Conservation (phyloP, 2,329 filamentous ascomycete genomes). For the Cordyceps fumosorosea region DNA sequence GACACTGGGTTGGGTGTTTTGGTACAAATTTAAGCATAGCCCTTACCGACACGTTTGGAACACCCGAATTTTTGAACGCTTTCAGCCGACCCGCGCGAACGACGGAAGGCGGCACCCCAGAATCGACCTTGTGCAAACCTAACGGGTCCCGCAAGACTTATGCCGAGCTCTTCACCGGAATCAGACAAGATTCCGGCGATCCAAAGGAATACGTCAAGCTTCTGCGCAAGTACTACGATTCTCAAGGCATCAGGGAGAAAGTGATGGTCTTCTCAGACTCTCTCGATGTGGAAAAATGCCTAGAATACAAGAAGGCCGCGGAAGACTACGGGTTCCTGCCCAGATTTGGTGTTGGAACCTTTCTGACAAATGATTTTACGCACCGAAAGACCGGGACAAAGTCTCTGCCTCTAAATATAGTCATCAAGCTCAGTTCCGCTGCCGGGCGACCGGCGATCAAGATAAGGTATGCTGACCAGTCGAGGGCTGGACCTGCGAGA, state of each 20-base stretch:
- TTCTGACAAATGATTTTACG: conserved; percentile 90
- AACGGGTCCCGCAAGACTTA: conserved; percentile 54
- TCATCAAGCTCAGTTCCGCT: conserved; percentile 91
- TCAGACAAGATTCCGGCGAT: conserved; percentile 87
- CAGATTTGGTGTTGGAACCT: conserved; percentile 91
- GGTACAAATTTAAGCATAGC: conserved; percentile 80
- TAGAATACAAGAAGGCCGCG: conserved; percentile 81
- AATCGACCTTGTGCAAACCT: conserved; percentile 34
- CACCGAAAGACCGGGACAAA: conserved; percentile 67
- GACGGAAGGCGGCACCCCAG: conserved; percentile 34
- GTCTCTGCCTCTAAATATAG: conserved; percentile 89
- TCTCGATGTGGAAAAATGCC: conserved; percentile 80
- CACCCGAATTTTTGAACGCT: conserved; percentile 75
- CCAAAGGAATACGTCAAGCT: conserved; percentile 70
- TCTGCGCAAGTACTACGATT: conserved; percentile 76
- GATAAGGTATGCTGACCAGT: conserved; percentile 49
- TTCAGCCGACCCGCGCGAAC: conserved; percentile 62
- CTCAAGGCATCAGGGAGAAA: conserved; percentile 71
- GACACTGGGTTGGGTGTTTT: conserved; percentile 88
- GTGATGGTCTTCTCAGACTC: conserved; percentile 94
- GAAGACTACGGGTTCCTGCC: conserved; percentile 76
- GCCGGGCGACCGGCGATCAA: conserved; percentile 79
- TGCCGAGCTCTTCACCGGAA: conserved; percentile 74
- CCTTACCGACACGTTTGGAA: conserved; percentile 94
- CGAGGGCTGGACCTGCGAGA: neutral